Conservation (phyloP, 192 early-diverging fungal species). For the Backusella sp. region DNA sequence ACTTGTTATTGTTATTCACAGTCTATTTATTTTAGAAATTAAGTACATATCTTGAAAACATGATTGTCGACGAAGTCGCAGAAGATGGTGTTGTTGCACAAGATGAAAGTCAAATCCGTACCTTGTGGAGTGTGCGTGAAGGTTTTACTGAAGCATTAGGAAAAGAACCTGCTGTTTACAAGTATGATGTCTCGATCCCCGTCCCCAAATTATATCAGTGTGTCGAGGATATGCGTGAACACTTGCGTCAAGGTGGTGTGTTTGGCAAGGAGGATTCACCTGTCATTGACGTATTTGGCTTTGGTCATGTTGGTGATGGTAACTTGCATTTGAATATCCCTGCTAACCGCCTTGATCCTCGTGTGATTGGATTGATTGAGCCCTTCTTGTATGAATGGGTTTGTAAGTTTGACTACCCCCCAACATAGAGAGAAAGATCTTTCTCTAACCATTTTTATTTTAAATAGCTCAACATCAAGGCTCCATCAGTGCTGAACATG, state of each 20-base stretch:
- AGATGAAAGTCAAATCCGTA: constrained; percentile 75
- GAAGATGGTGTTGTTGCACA: constrained; percentile 92
- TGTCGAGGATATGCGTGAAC: constrained; percentile 77
- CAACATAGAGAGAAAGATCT: neutral
- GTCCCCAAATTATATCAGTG: constrained; percentile 81
- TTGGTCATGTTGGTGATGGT: constrained; percentile 97
- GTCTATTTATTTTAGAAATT: constrained; percentile 57
- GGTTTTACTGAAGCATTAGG: constrained; percentile 89
- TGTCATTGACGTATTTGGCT: constrained; percentile 84
- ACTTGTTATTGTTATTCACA: neutral
- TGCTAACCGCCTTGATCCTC: constrained; percentile 57
- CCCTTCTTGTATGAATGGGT: constrained; percentile 93
- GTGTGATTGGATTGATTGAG: constrained; percentile 77
- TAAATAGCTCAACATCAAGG: constrained; percentile 37
- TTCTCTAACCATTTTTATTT: neutral
- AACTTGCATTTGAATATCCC: constrained; percentile 96
- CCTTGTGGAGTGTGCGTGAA: constrained; percentile 92
- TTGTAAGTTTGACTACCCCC: constrained; percentile 28
- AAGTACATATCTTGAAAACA: constrained; percentile 64
- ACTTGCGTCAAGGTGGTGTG: constrained; percentile 57
- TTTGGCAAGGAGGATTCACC: constrained; percentile 51
- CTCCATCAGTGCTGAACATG: constrained; percentile 42
- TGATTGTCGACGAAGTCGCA: constrained; percentile 72
- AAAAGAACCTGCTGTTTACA: constrained; percentile 88
- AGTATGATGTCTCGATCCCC: constrained; percentile 96